Base-by-base conservation (phyloP, 208 protist genomes). In the Hexamita inflata region DNA sequence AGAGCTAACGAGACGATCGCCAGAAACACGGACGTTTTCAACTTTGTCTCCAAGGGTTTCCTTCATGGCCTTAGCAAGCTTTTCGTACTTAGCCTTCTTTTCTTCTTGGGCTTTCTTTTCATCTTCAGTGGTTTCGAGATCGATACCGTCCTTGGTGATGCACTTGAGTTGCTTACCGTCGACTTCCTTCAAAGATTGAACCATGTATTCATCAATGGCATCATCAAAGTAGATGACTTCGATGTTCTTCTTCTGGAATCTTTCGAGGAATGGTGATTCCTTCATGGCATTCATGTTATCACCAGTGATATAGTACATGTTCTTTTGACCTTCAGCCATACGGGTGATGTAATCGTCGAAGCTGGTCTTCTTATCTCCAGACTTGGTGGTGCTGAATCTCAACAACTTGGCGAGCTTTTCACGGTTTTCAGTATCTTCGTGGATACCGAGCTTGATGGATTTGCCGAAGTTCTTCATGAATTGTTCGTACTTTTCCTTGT, bases 261-360 rank as follows among this genome's bases (percentile, higher is more conserved):
- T 70, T 86, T 98, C 94, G 58, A 97, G 78, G 89, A 97, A 96
- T 61, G 94, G 94, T 32, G 93, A 95, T 76, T 86, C 90, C 74
- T 86, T 78, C 41, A 96, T 86, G 0, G 81, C 82, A 0, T 85
- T 75, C 73, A 87, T 87, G 64, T 62, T 82, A 82, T 96, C 93
- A 77, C 94, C 94, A 58, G 94, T 96, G 83, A 98, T 97, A 86
- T 94, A 98, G 87, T 95, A 97, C 80, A 98, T 98, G 76, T 86
- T 82, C 80, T 97, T 93, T 89, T 98, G 94, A 19, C 81, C 83
- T 80, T 94, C 90, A 81, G 93, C 90, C 94, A 98, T 98, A 64
- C 91, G 82, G 4, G 80, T 82, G 53, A 93, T 84, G 86, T 98
- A 98, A 75, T 97, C 94, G 79, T 95, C 91, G 45, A 98, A 82